Evolutionary conservation across 768 basidiomycete genomes (phyloP).

Genomic region (Podaxis carcinomalis): DNA sequence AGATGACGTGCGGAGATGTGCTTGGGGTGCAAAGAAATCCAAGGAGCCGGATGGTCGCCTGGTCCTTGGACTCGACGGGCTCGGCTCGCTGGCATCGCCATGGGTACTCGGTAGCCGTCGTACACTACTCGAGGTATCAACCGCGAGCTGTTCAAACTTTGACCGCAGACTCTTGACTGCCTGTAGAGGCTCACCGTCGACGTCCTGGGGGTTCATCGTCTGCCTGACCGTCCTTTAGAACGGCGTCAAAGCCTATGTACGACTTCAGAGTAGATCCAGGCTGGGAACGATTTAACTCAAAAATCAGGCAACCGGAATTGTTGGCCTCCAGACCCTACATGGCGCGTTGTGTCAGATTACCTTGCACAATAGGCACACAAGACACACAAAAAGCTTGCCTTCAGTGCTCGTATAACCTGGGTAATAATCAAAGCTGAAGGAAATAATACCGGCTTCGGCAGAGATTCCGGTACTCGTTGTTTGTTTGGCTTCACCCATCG

Average conservation of each 20-base stretch:
- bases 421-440: not conserved
- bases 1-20: slow-evolving; percentile 36
- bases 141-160: slow-evolving; percentile 66
- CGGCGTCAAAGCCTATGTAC: not conserved
- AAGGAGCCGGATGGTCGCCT: slow-evolving; percentile 32
- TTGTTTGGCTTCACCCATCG: not conserved
- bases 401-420: not conserved
- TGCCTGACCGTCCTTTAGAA: not conserved
- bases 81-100: not conserved
- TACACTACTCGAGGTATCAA: slow-evolving; percentile 22
- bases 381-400: not conserved
- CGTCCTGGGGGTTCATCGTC: slow-evolving; percentile 21
- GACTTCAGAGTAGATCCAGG: not conserved
- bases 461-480: not conserved
- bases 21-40: slow-evolving; percentile 21
- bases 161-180: slow-evolving; percentile 70
- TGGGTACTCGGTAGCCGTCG: slow-evolving; percentile 7
- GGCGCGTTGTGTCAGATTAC: not conserved
- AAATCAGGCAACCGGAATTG: not conserved
- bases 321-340: not conserved
- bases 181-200: slow-evolving; percentile 52
- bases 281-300: not conserved
- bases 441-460: not conserved
- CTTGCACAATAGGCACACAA: not conserved
- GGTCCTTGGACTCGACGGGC: slow-evolving; percentile 34